These are phyloP conservation scores for Claviceps sorghi DNA, from an alignment of 2,329 filamentous ascomycete genomes.

Conservation along the genomic window DNA sequence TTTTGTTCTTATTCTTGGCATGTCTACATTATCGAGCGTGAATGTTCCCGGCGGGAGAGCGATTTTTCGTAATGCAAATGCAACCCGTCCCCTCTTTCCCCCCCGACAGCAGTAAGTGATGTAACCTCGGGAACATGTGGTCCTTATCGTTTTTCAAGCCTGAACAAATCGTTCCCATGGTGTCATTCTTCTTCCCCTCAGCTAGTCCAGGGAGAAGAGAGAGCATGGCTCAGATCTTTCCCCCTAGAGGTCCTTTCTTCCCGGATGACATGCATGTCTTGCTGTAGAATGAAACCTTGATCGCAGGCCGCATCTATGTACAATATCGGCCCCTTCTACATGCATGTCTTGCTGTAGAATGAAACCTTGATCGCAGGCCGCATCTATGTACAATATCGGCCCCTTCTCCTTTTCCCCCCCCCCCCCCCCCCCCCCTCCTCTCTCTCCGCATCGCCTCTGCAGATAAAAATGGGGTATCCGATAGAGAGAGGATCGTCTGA, in stretches of 20 bases:
- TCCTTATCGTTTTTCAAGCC: neutral
- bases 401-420: no score
- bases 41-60: neutral
- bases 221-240: no score
- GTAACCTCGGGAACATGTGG: neutral
- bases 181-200: no score
- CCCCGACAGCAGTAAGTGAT: neutral
- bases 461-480: no score
- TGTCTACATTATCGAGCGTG: neutral
- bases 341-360: neutral
- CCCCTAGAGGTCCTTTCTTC: no score
- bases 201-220: no score
- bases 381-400: neutral
- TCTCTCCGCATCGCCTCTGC: no score
- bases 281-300: neutral
- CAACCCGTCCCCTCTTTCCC: no score
- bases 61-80: neutral
- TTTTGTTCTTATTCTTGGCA: neutral
- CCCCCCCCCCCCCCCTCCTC: no score
- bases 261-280: neutral
- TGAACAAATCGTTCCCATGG: no score
- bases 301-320: neutral
- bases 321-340: neutral
- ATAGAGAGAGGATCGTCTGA: no score
- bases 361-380: neutral